Evolutionary conservation across 169 alveolate species (phyloP).

Genomic region (Cystoisospora suis): DNA sequence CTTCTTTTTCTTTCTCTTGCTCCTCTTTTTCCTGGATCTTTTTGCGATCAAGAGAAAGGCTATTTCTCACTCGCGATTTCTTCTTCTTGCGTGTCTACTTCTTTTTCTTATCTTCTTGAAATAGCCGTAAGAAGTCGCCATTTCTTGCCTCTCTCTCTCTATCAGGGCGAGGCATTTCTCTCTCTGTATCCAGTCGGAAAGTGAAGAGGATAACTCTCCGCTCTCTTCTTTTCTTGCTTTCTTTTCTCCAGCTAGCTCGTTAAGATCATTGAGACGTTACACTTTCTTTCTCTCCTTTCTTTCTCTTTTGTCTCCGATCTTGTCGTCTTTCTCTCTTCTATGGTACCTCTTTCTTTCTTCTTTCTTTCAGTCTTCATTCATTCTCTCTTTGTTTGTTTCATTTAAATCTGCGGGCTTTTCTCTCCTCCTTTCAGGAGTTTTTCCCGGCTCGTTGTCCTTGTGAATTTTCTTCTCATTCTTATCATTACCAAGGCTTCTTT

Average conservation of each 20-base stretch:
- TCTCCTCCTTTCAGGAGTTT: background rate
- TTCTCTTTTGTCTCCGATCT: background rate
- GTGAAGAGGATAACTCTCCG: too few species aligned
- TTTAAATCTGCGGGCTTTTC: background rate
- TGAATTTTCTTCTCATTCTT: too few species aligned
- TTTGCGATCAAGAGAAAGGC: too few species aligned
- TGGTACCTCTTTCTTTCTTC: background rate
- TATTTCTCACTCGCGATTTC: background rate
- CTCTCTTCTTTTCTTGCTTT: too few species aligned
- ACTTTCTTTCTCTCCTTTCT: background rate
- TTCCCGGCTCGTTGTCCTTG: too few species aligned
- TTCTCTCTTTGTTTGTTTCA: background rate
- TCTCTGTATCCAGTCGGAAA: too few species aligned
- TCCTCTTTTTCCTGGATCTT: background rate
- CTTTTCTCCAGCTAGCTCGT: too few species aligned
- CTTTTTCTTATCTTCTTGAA: background rate
- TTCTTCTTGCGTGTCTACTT: background rate
- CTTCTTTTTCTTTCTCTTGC: background rate
- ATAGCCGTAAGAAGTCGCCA: too few species aligned
- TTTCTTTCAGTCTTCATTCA: background rate
- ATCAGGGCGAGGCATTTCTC: too few species aligned
- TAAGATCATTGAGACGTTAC: too few species aligned
- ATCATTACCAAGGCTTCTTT: background rate
- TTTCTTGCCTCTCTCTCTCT: too few species aligned
- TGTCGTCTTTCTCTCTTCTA: background rate